Evolutionary conservation across 2,329 filamentous ascomycete species (phyloP), one percentile per base, ranked within the genome.

Genomic region (Penicillium rolfsii): DNA sequence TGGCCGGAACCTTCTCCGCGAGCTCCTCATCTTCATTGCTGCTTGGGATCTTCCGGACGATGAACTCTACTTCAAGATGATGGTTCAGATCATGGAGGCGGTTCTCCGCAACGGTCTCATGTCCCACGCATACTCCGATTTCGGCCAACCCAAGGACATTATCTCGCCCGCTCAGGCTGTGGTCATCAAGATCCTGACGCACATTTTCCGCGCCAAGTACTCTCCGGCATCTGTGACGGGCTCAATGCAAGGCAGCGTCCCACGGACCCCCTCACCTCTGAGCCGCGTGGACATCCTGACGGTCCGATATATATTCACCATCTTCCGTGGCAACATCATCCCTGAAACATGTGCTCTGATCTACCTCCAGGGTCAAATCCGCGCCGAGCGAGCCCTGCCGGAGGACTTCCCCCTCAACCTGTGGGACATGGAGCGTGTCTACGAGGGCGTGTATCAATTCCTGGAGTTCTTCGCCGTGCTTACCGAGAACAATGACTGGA

Each of bases 401-500:
- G 87, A 91, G 63, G 93, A 97, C 71, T 98, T 97, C 70, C 94
- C 94, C 0, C 88, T 97, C 1, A 96, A 98, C 70, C 85, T 93
- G 50, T 98, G 94, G 94, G 94, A 98, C 71, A 96, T 98, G 90
- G 94, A 98, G 74, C 87, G 94, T 14, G 94, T 96, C 60, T 97
- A 96, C 74, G 94, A 98, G 71, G 94, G 94, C 0, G 87, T 98
- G 1, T 92, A 93, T 55, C 93, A 97, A 75, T 97, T 96, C 72
- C 86, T 98, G 1, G 93, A 97, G 69, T 96, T 98, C 74, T 90
- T 97, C 57, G 92, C 90, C 16, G 93, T 95, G 0, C 86, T 97
- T 30, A 93, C 91, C 0, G 93, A 97, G 71, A 90, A 94, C 69
- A 84, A 89, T 46, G 89, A 91, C 54, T 92, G 92, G 81, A 91